phyloP scores from a whole-genome alignment of 2,329 filamentous ascomycete genomes.

The Curvularia spicifera region DNA sequence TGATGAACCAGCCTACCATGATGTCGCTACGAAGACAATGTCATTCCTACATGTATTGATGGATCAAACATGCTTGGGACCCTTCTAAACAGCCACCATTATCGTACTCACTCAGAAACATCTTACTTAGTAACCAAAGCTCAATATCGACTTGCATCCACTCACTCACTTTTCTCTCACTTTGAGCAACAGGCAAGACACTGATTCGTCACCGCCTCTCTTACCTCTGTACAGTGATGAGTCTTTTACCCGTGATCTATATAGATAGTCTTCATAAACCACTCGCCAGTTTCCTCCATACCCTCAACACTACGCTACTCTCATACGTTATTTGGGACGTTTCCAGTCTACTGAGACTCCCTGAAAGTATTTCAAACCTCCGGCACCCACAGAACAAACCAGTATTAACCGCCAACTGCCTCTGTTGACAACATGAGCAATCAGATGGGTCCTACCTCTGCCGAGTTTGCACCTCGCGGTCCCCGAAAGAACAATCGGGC shows the following conservation, averaged over 20 bases:
- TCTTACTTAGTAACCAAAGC: not conserved
- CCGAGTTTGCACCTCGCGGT: slow-evolving; percentile 17
- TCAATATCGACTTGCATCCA: not conserved
- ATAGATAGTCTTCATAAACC: slow-evolving; percentile 2
- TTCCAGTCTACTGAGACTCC: not conserved
- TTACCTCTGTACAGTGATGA: not conserved
- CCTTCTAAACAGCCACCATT: not conserved
- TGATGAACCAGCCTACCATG: no score
- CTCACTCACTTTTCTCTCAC: slow-evolving; percentile 11
- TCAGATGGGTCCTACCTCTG: slow-evolving; percentile 22
- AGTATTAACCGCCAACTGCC: not conserved
- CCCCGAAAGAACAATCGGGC: slow-evolving; percentile 20
- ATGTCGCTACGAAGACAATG: not conserved
- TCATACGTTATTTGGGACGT: not conserved
- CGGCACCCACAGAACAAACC: not conserved
- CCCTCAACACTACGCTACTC: not conserved
- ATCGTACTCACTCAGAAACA: not conserved
- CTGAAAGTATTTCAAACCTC: not conserved
- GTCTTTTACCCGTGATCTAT: not conserved
- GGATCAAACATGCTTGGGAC: not conserved
- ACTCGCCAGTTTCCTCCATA: not conserved
- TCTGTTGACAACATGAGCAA: not conserved
- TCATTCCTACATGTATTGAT: not conserved
- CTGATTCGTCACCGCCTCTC: slow-evolving; percentile 2
- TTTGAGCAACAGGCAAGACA: not conserved